phyloP scores from a whole-genome alignment of 208 protist species.

The Wallacemonas rigidus region DNA sequence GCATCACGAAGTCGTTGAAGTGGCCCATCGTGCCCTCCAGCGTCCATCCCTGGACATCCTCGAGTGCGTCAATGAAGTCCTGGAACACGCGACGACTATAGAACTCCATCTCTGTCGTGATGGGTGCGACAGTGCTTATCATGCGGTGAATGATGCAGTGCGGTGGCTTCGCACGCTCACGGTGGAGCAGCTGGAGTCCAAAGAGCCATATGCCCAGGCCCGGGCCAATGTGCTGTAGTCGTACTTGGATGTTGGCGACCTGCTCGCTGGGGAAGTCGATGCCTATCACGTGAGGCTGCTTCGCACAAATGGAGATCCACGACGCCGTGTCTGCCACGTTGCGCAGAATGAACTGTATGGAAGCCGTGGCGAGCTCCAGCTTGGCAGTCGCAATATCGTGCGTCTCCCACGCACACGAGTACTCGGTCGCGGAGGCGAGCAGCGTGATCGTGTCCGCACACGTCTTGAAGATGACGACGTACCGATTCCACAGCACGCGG shows the following conservation, averaged over 20 bases:
- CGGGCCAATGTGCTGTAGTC: constrained; percentile 39
- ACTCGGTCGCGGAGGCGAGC: constrained; percentile 24
- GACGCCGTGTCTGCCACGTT: constrained; percentile 23
- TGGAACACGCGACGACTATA: constrained; percentile 53
- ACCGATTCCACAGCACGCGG: constrained; percentile 55
- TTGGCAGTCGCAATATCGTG: constrained; percentile 24
- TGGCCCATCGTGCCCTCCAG: constrained; percentile 31
- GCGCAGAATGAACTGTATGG: constrained; percentile 19
- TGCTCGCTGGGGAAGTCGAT: constrained; percentile 40
- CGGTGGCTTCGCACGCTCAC: constrained; percentile 26
- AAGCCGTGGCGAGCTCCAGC: constrained; percentile 20
- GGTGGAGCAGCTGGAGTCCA: constrained; percentile 48
- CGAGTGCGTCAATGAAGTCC: constrained; percentile 57
- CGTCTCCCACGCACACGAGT: constrained; percentile 17
- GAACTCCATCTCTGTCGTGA: constrained; percentile 32
- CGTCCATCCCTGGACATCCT: constrained; percentile 34
- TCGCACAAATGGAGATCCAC: constrained; percentile 32
- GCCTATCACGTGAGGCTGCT: constrained; percentile 51
- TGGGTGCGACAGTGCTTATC: constrained; percentile 26
- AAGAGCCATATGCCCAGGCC: constrained; percentile 53
- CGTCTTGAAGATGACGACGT: constrained; percentile 31
- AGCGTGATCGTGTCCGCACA: constrained; percentile 48
- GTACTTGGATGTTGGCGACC: constrained; percentile 32
- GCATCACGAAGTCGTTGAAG: constrained; percentile 46
- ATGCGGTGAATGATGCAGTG: constrained; percentile 36